Conservation (phyloP, 495 filamentous ascomycete species). For the Penicillium soppii region DNA sequence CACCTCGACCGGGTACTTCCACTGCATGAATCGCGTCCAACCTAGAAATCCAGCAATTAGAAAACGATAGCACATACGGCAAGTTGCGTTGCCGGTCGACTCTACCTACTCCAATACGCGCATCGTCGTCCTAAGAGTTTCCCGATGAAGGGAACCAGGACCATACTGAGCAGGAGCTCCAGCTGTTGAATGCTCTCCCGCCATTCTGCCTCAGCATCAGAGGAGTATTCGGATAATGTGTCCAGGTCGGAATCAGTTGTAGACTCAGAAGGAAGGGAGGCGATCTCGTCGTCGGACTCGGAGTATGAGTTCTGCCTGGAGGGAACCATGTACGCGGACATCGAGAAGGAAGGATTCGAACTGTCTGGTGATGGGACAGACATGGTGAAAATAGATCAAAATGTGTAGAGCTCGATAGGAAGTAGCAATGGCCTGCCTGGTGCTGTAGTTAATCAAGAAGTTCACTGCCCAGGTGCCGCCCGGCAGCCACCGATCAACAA, state of each 20-base stretch:
- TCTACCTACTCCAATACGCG: conserved; percentile 84
- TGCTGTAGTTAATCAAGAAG: conserved; percentile 19
- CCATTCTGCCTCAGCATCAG: conserved; percentile 92
- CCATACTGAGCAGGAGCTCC: conserved; percentile 88
- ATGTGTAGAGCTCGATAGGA: not conserved
- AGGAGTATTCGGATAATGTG: conserved; percentile 54
- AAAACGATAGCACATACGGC: not conserved
- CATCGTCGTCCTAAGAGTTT: conserved; percentile 92
- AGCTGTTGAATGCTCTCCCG: conserved; percentile 88
- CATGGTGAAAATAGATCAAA: conserved; percentile 20
- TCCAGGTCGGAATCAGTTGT: conserved; percentile 59
- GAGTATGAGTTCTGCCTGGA: conserved; percentile 37
- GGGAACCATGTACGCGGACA: conserved; percentile 44
- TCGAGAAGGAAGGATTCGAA: conserved; percentile 43
- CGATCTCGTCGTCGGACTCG: conserved; percentile 65
- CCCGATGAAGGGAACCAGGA: conserved; percentile 86
- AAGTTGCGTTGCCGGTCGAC: too few relatives aligned
- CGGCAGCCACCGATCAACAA: too few relatives aligned
- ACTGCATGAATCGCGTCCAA: conserved; percentile 73
- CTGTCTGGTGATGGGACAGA: conserved; percentile 29
- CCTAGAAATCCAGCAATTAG: conserved; percentile 38
- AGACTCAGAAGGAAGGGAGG: conserved; percentile 75
- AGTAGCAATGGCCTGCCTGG: conserved; percentile 45
- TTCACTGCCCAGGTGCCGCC: too few relatives aligned
- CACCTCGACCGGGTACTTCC: conserved; percentile 71